These are phyloP conservation scores for Bathelium albidoporum DNA, from an alignment of 495 filamentous ascomycete species.

Conservation along the genomic window DNA sequence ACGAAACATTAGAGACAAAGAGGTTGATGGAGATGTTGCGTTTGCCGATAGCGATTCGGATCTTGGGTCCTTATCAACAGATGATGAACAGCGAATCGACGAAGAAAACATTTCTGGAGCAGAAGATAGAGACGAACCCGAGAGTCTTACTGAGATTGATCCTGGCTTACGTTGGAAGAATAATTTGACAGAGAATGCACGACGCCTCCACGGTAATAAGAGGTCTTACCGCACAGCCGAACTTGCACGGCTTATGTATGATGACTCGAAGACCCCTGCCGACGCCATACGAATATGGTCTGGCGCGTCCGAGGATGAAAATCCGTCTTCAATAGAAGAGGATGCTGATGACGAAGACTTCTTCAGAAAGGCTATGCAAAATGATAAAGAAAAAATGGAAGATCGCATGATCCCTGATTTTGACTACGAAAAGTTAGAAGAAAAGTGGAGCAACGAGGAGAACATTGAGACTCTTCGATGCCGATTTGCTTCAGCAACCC, in stretches of 20 bases:
- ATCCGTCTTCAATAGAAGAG: constrained; percentile 33
- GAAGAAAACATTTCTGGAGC: constrained; percentile 43
- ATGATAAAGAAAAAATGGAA: constrained; percentile 54
- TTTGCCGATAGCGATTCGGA: constrained; percentile 97
- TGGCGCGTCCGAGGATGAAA: constrained; percentile 45
- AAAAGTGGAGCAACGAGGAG: constrained; percentile 73
- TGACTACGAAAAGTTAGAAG: constrained; percentile 69
- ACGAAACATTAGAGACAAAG: constrained; percentile 31
- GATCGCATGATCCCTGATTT: constrained; percentile 69
- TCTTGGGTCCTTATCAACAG: constrained; percentile 76
- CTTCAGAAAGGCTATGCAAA: constrained; percentile 63
- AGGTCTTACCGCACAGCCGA: constrained; percentile 65
- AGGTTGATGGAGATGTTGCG: constrained; percentile 54
- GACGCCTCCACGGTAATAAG: constrained; percentile 55
- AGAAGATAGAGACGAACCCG: constrained; percentile 48
- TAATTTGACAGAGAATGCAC: constrained; percentile 68
- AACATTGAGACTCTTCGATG: constrained; percentile 62
- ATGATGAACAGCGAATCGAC: constrained; percentile 47
- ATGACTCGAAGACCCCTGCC: constrained; percentile 60
- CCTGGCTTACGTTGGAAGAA: constrained; percentile 71
- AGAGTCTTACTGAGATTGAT: constrained; percentile 49
- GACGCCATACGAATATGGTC: constrained; percentile 73
- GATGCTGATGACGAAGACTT: constrained; percentile 63
- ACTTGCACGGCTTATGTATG: constrained; percentile 78
- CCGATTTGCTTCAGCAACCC: constrained; percentile 61